phyloP scores from a whole-genome alignment of 2,329 filamentous ascomycete species.

The Pseudogymnoascus pannorum region DNA sequence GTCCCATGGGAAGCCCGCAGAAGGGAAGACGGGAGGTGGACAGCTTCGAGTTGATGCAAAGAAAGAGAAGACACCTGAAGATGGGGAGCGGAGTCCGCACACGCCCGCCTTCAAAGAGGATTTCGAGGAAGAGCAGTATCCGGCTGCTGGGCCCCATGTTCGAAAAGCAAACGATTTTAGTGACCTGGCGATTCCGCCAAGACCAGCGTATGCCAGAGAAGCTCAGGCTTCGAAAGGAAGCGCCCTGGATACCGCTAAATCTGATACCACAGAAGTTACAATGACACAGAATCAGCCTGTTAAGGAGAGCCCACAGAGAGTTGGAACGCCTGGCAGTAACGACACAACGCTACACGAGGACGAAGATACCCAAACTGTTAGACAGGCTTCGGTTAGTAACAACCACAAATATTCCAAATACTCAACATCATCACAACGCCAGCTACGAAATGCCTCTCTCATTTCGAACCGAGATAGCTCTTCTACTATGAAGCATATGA shows the following conservation, averaged over 20 bases:
- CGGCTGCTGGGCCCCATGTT: constrained; percentile 29
- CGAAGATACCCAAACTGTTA: constrained; percentile 13
- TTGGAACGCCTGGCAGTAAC: not conserved
- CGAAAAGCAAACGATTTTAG: constrained; percentile 27
- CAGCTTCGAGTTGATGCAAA: not conserved
- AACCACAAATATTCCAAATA: constrained; percentile 23
- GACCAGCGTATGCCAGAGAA: constrained; percentile 24
- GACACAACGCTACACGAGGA: not conserved
- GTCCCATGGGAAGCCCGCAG: constrained; percentile 20
- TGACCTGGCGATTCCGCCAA: constrained; percentile 23
- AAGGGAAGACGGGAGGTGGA: not conserved
- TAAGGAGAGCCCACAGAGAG: constrained; percentile 13
- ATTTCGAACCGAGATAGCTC: constrained; percentile 38
- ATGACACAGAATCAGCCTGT: constrained; percentile 15
- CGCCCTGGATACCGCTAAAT: not conserved
- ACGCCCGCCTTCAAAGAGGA: constrained; percentile 49
- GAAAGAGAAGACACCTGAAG: constrained; percentile 11
- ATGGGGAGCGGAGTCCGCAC: constrained; percentile 27
- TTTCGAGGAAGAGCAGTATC: constrained; percentile 42
- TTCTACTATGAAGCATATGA: constrained; percentile 53
- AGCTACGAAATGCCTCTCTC: constrained; percentile 37
- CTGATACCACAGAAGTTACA: constrained; percentile 9
- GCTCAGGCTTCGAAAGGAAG: constrained; percentile 18
- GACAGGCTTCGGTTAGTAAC: constrained; percentile 11
- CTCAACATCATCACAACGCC: constrained; percentile 27